phyloP scores from a whole-genome alignment of 495 filamentous ascomycete species.

The Symbiotaphrina buchneri region DNA sequence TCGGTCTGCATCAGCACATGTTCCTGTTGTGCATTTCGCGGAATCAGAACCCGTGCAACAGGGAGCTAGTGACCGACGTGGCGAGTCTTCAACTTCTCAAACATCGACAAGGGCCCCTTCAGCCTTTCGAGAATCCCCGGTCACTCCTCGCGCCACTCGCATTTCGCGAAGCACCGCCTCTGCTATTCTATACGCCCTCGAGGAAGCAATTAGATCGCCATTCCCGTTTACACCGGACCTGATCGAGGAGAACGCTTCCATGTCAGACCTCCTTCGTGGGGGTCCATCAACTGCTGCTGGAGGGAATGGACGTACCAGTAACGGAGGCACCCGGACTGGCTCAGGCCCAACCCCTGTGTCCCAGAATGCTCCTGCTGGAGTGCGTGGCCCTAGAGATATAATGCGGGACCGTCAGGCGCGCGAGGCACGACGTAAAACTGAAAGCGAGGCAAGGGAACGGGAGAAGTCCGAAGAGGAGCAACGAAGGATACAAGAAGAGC shows the following conservation, averaged over 20 bases:
- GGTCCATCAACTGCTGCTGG: slow-evolving; percentile 13
- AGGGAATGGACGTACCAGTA: slow-evolving; percentile 21
- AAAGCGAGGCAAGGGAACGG: slow-evolving; percentile 24
- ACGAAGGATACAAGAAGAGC: slow-evolving; percentile 23
- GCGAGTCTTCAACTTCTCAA: slow-evolving; percentile 1
- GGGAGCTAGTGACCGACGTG: slow-evolving; percentile 1
- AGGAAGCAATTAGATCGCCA: slow-evolving; percentile 72
- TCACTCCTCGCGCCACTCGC: slow-evolving; percentile 26
- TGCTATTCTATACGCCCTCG: slow-evolving; percentile 76
- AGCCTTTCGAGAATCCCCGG: slow-evolving; percentile 11
- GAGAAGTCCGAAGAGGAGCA: slow-evolving; percentile 30
- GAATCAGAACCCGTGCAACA: slow-evolving; percentile 12
- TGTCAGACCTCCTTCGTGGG: slow-evolving; percentile 55
- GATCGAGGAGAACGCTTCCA: slow-evolving; percentile 78
- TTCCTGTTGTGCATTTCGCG: too few relatives aligned
- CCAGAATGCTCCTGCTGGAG: slow-evolving; percentile 17
- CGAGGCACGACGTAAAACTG: slow-evolving; percentile 41
- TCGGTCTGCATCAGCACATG: slow-evolving; percentile 12
- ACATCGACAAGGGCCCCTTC: slow-evolving; percentile 6
- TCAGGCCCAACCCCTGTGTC: slow-evolving; percentile 23
- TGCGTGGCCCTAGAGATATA: slow-evolving; percentile 43
- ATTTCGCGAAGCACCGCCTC: slow-evolving; percentile 43
- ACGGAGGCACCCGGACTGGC: slow-evolving; percentile 22
- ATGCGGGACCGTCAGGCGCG: slow-evolving; percentile 50
- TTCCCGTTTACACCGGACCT: slow-evolving; percentile 66